Conservation (phyloP, 2,329 filamentous ascomycete species). For the Moelleriella libera region DNA sequence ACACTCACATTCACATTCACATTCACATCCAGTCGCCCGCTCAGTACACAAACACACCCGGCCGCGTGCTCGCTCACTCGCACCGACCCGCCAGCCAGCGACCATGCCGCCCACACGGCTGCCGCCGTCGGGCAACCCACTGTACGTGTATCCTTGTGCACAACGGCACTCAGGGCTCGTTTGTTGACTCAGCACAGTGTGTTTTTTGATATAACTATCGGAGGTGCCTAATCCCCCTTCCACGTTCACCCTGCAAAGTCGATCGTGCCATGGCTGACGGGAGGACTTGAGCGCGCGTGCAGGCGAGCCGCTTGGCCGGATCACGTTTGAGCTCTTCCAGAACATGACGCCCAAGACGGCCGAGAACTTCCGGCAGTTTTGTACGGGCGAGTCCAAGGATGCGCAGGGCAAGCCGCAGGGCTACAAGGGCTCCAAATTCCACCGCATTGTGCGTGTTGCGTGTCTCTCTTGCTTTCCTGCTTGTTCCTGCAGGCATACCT, state of each 20-base stretch:
- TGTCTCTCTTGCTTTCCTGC: neutral
- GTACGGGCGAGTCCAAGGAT: conserved; percentile 83
- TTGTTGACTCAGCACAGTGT: conserved; percentile 24
- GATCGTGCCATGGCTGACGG: neutral
- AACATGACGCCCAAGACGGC: conserved; percentile 75
- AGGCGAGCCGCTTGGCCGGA: conserved; percentile 77
- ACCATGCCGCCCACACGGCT: conserved; percentile 30
- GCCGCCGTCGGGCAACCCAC: conserved; percentile 30
- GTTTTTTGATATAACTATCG: conserved; percentile 69
- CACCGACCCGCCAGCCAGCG: neutral
- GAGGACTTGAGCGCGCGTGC: neutral
- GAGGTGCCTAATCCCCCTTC: conserved; percentile 34
- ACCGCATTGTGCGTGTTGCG: conserved; percentile 59
- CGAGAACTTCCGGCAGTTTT: conserved; percentile 96
- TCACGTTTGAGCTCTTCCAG: conserved; percentile 84
- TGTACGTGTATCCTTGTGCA: conserved; percentile 19
- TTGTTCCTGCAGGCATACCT: too few species aligned
- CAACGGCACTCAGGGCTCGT: neutral
- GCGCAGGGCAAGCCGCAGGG: conserved; percentile 66
- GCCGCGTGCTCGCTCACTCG: too few species aligned
- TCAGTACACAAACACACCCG: too few species aligned
- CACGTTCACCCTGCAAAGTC: neutral
- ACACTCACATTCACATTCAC: too few species aligned
- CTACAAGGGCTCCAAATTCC: conserved; percentile 91
- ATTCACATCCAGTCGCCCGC: too few species aligned